A percentile compares a stretch with the other conserved stretches of the same genome.
phyloP scores from a whole-genome alignment of 2,329 filamentous ascomycete genomes.

The Ophiostoma fasciatum region DNA sequence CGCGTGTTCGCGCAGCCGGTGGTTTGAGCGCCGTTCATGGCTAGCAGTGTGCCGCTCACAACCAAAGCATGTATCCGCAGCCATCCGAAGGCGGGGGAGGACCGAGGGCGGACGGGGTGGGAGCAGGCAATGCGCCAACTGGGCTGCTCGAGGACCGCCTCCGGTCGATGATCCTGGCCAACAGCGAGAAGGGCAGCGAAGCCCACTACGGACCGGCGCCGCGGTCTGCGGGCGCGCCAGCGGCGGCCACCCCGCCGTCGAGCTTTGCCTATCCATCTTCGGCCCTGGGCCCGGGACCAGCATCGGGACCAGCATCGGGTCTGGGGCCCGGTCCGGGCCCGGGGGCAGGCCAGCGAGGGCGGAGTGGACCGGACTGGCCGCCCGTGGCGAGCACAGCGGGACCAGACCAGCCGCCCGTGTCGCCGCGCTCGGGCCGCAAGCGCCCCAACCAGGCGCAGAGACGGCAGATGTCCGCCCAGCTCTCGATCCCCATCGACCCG shows the following conservation, averaged over 20 bases:
- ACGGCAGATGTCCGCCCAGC: slow-evolving; percentile 45
- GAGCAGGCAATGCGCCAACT: slow-evolving; percentile 1
- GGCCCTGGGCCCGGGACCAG: too few species aligned
- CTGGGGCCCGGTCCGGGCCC: too few species aligned
- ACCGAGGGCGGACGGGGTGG: not conserved
- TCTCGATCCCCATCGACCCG: slow-evolving; percentile 40
- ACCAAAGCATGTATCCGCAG: slow-evolving; percentile 6
- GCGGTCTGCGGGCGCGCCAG: too few species aligned
- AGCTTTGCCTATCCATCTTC: not conserved
- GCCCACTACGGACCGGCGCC: too few species aligned
- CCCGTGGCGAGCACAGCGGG: too few species aligned
- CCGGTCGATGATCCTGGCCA: slow-evolving; percentile 13
- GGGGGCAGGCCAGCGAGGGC: too few species aligned
- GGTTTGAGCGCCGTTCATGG: slow-evolving; percentile 8
- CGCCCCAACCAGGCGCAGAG: slow-evolving; percentile 49
- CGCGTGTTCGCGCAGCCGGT: too few species aligned
- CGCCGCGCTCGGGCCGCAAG: slow-evolving; percentile 21
- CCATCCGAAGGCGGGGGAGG: not conserved
- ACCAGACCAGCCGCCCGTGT: slow-evolving; percentile 3
- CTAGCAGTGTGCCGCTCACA: slow-evolving; percentile 1
- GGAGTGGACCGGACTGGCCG: too few species aligned
- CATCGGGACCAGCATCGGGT: too few species aligned
- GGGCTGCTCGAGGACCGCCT: slow-evolving; percentile 13
- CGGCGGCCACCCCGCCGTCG: not conserved
- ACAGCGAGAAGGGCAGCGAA: too few species aligned